Evolutionary conservation across 1,284 basidiomycete species (phyloP).

Genomic region (Apiotrichum mycotoxinovorans): DNA sequence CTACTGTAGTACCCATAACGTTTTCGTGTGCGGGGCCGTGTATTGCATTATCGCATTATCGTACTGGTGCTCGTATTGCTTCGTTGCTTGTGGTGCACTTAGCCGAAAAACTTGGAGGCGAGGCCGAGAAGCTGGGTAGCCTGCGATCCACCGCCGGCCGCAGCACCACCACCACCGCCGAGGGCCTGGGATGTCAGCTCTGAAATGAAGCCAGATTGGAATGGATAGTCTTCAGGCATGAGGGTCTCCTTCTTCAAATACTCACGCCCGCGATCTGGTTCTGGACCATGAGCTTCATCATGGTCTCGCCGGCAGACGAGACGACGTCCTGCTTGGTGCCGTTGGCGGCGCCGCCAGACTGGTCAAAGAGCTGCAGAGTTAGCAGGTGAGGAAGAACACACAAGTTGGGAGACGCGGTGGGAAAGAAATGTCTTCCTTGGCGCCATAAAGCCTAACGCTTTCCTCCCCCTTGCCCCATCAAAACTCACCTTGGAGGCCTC

Average conservation of each 20-base stretch:
- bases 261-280: constrained; percentile 45
- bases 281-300: constrained; percentile 70
- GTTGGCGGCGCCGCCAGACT: constrained; percentile 59
- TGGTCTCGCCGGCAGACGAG: constrained; percentile 74
- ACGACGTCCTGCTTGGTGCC: constrained; percentile 76
- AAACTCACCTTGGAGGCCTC: constrained; percentile 54
- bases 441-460: not conserved
- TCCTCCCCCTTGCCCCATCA: not conserved
- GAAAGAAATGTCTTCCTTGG: no score
- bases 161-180: constrained; percentile 58
- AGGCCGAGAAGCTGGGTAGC: constrained; percentile 56
- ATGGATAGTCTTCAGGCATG: no score
- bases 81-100: not conserved
- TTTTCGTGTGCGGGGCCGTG: no score
- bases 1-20: no score
- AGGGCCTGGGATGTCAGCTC: constrained; percentile 58
- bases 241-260: not conserved
- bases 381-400: not conserved
- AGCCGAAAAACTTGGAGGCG: constrained; percentile 20
- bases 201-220: no score
- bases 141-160: constrained; percentile 59
- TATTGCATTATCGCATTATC: not conserved
- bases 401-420: not conserved
- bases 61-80: not conserved
- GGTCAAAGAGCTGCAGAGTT: constrained; percentile 62